Evolutionary conservation across 177 flowering plant genomes (phyloP).

Genomic region (Vitis hybrid): DNA sequence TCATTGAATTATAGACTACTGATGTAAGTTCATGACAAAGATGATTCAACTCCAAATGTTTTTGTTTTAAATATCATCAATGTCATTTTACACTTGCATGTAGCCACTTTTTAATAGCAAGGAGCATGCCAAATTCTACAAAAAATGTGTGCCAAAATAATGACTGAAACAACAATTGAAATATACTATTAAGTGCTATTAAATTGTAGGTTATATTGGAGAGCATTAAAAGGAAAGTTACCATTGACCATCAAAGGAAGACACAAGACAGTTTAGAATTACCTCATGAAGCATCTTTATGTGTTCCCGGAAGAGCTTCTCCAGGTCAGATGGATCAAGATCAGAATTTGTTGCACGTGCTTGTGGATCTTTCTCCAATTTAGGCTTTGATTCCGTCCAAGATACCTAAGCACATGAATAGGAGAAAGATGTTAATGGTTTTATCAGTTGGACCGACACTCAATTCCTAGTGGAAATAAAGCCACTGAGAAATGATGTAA

Average conservation of each 20-base stretch:
- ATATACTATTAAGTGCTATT: not conserved
- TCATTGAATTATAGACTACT: too few relatives aligned
- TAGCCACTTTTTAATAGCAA: too few relatives aligned
- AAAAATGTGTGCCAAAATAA: constrained; percentile 26
- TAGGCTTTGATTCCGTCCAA: constrained; percentile 89
- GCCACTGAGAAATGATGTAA: not conserved
- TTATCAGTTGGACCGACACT: not conserved
- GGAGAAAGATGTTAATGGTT: not conserved
- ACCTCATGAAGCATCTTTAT: constrained; percentile 80
- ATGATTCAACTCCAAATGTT: too few relatives aligned
- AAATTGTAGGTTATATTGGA: not conserved
- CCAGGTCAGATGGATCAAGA: constrained; percentile 73
- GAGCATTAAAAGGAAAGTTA: not conserved
- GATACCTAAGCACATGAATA: constrained; percentile 58
- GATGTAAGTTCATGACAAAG: too few relatives aligned
- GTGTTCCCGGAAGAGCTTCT: constrained; percentile 95
- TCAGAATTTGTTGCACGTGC: constrained; percentile 78
- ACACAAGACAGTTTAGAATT: constrained; percentile 11
- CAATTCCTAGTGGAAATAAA: not conserved
- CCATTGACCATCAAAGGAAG: not conserved
- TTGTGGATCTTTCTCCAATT: constrained; percentile 95
- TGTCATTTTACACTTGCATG: too few relatives aligned
- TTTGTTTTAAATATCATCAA: too few relatives aligned
- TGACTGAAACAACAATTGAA: not conserved
- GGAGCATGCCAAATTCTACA: too few relatives aligned